Percentiles rank a stretch among this genome's conserved stretches.
Conservation (phyloP, 2,329 filamentous ascomycete genomes). For the Volutella citrinella region DNA sequence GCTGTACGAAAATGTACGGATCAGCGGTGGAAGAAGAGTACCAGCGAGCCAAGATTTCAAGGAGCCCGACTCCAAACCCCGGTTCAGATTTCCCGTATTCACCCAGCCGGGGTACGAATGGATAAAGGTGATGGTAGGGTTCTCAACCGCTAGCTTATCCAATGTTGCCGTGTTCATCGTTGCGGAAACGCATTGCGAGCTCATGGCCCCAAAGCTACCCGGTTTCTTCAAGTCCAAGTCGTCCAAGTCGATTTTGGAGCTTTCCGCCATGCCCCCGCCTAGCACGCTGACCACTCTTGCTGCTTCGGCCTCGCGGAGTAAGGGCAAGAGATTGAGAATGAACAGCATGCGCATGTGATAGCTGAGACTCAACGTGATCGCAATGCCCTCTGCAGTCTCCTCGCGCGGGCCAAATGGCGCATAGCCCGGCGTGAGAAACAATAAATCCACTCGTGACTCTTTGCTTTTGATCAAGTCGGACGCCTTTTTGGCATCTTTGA, state of each 20-base stretch:
- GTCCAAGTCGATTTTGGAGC: slow-evolving; percentile 15
- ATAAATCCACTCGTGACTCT: slow-evolving; percentile 38
- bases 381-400: slow-evolving; percentile 41
- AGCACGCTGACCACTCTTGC: slow-evolving; percentile 26
- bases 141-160: slow-evolving; percentile 20
- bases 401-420: slow-evolving; percentile 35
- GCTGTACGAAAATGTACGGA: slow-evolving; percentile 24
- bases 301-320: slow-evolving; percentile 28
- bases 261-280: slow-evolving; percentile 18
- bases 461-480: slow-evolving; percentile 35
- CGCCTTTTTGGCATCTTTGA: slow-evolving; percentile 38
- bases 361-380: slow-evolving; percentile 35
- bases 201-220: slow-evolving; percentile 19
- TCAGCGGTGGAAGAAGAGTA: slow-evolving; percentile 30
- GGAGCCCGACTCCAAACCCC: slow-evolving; percentile 25
- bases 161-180: slow-evolving; percentile 23
- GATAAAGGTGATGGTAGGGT: slow-evolving; percentile 23
- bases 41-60: slow-evolving; percentile 28
- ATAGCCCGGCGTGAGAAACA: slow-evolving; percentile 44
- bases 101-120: slow-evolving; percentile 28
- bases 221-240: slow-evolving; percentile 28
- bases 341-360: slow-evolving; percentile 45
- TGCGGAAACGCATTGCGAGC: slow-evolving; percentile 26
- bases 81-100: slow-evolving; percentile 24
- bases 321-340: slow-evolving; percentile 37